Conservation (phyloP, 2,329 filamentous ascomycete genomes). For the Ophiostoma quercus region DNA sequence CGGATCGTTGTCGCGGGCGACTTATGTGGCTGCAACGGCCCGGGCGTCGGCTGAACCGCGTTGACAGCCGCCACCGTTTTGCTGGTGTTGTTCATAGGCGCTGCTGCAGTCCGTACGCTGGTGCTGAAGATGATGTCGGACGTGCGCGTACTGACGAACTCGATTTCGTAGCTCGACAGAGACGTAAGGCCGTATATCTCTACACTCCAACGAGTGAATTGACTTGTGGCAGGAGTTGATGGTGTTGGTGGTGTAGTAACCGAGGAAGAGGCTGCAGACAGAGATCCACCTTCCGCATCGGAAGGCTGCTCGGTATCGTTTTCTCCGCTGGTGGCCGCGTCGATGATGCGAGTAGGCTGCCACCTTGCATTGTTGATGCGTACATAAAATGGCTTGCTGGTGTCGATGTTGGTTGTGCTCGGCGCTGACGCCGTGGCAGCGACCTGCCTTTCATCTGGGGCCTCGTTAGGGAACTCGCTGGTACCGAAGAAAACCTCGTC, state of each 20-base stretch:
- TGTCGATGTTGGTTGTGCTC: constrained; percentile 52
- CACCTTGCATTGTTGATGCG: constrained; percentile 73
- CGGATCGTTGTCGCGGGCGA: constrained; percentile 72
- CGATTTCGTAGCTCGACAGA: constrained; percentile 70
- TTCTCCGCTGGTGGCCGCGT: constrained; percentile 34
- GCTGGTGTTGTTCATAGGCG: constrained; percentile 38
- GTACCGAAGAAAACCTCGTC: constrained; percentile 74
- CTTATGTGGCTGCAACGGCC: constrained; percentile 61
- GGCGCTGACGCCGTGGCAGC: constrained; percentile 25
- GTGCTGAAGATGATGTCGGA: constrained; percentile 64
- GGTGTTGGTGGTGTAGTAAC: neutral
- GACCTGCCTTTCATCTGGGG: constrained; percentile 31
- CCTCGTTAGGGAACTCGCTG: constrained; percentile 54
- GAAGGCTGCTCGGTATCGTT: constrained; percentile 15
- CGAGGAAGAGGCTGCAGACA: neutral
- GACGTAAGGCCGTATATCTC: constrained; percentile 66
- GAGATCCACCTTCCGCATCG: neutral
- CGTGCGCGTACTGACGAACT: constrained; percentile 66
- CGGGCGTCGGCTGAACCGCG: constrained; percentile 25
- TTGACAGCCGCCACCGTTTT: constrained; percentile 36
- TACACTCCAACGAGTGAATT: constrained; percentile 59
- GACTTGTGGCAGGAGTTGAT: constrained; percentile 28
- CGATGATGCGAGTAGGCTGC: constrained; percentile 69
- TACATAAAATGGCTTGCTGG: constrained; percentile 71
- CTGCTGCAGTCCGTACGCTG: constrained; percentile 61